Percentiles rank a stretch among this genome's conserved stretches.
These are phyloP conservation scores for Suillus paluster DNA, from an alignment of 768 basidiomycete species.

Conservation along the genomic window DNA sequence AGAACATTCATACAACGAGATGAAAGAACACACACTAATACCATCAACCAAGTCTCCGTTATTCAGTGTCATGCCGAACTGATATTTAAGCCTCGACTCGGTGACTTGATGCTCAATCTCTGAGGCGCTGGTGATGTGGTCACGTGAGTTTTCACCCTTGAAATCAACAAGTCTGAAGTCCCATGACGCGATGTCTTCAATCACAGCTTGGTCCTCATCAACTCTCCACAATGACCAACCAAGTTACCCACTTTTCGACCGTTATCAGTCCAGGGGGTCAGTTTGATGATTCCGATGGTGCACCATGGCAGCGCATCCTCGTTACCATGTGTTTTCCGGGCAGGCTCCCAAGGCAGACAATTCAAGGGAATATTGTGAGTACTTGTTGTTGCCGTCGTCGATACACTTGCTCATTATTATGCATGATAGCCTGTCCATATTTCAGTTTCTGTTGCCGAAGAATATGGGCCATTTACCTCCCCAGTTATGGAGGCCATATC, in stretches of 20 bases:
- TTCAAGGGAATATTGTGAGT: slow-evolving; percentile 4
- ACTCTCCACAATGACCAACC: neutral
- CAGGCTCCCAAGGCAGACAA: slow-evolving; percentile 7
- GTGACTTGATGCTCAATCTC: too few relatives aligned
- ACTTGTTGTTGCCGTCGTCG: neutral
- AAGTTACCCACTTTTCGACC: neutral
- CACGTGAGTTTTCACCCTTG: neutral
- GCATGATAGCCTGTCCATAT: neutral
- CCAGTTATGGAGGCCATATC: neutral
- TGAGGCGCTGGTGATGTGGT: neutral
- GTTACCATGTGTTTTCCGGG: slow-evolving; percentile 11
- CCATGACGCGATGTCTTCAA: neutral
- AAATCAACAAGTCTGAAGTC: slow-evolving; percentile 3
- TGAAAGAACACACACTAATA: neutral
- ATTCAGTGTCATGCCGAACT: neutral
- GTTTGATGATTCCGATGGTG: neutral
- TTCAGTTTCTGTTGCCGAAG: neutral
- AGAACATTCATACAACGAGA: neutral
- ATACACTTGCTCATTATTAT: neutral
- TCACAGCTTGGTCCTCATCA: too few relatives aligned
- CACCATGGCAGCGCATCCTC: slow-evolving; percentile 4
- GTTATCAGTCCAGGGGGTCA: neutral
- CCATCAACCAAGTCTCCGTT: neutral
- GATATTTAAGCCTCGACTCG: too few relatives aligned
- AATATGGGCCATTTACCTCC: neutral